Percentiles rank a stretch among this genome's conserved stretches.
Conservation (phyloP, 306 rosid genomes). For the Biancaea sappan region DNA sequence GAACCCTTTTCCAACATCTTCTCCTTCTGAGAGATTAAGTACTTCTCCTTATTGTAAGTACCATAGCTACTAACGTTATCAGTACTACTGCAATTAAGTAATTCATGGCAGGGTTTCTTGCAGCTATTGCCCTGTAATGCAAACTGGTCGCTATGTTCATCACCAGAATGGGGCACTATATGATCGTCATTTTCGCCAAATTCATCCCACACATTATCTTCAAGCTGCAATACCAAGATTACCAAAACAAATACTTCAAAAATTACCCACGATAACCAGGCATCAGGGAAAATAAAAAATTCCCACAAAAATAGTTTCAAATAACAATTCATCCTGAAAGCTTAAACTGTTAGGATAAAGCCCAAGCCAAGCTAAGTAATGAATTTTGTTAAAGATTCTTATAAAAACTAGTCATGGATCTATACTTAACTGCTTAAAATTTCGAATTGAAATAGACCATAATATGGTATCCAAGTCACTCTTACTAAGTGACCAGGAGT, state of each 20-base stretch:
- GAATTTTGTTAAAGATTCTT: background rate
- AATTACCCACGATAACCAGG: background rate
- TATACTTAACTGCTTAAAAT: background rate
- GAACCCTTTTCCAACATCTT: constrained; percentile 61
- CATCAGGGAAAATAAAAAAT: constrained; percentile 10
- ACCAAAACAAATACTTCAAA: constrained; percentile 30
- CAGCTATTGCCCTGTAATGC: constrained; percentile 40
- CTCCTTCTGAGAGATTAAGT: constrained; percentile 34
- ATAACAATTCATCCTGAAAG: background rate
- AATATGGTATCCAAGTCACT: background rate
- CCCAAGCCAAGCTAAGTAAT: background rate
- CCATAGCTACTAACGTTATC: constrained; percentile 37
- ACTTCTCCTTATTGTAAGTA: constrained; percentile 39
- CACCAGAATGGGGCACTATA: constrained; percentile 58
- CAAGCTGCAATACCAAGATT: constrained; percentile 50
- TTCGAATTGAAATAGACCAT: no score
- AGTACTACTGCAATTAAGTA: constrained; percentile 29
- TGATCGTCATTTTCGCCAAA: constrained; percentile 55
- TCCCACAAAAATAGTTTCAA: constrained; percentile 10
- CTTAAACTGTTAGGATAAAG: background rate
- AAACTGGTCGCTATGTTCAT: constrained; percentile 38
- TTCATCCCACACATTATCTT: constrained; percentile 59
- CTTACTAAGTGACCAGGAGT: background rate
- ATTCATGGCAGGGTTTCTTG: constrained; percentile 39
- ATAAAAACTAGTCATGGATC: background rate